phyloP scores from a whole-genome alignment of 257 asterid genomes.

The Lithospermum erythrorhizon region DNA sequence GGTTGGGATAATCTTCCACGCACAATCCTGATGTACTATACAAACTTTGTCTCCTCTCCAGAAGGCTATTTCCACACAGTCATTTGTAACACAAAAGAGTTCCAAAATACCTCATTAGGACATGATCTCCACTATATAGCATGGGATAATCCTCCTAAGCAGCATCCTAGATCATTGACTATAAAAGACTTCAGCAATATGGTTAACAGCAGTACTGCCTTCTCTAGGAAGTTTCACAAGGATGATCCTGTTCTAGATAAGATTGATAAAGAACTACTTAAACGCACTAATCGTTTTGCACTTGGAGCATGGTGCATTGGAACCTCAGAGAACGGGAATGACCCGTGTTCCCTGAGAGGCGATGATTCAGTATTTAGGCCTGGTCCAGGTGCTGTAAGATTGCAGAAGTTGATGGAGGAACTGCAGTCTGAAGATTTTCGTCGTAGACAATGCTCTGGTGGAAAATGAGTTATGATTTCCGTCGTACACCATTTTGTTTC shows the following conservation, averaged over 20 bases:
- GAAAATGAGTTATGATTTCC: background rate
- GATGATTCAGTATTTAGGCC: slow-evolving; percentile 64
- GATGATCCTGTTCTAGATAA: slow-evolving; percentile 72
- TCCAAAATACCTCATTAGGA: slow-evolving; percentile 57
- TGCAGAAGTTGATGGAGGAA: slow-evolving; percentile 34
- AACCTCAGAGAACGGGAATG: slow-evolving; percentile 49
- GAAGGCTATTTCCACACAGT: slow-evolving; percentile 96
- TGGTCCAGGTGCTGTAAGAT: slow-evolving; percentile 74
- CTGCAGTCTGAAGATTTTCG: slow-evolving; percentile 54
- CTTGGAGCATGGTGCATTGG: slow-evolving; percentile 92
- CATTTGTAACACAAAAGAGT: slow-evolving; percentile 74
- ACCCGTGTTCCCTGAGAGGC: slow-evolving; percentile 63
- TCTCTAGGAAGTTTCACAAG: slow-evolving; percentile 81
- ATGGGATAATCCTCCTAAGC: slow-evolving; percentile 98
- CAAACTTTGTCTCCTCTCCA: slow-evolving; percentile 87
- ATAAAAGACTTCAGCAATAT: slow-evolving; percentile 56
- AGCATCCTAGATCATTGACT: slow-evolving; percentile 67
- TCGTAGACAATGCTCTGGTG: slow-evolving; percentile 35
- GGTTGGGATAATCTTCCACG: slow-evolving; percentile 97
- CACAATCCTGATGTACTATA: slow-evolving; percentile 82
- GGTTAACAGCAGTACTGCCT: slow-evolving; percentile 91
- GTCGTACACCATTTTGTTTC: too few species aligned
- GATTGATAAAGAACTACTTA: slow-evolving; percentile 71
- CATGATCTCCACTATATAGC: slow-evolving; percentile 97
- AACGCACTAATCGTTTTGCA: slow-evolving; percentile 53